Base-by-base conservation (phyloP, 2,329 filamentous ascomycete species). In the Hawksworthiomyces lignivorus region DNA sequence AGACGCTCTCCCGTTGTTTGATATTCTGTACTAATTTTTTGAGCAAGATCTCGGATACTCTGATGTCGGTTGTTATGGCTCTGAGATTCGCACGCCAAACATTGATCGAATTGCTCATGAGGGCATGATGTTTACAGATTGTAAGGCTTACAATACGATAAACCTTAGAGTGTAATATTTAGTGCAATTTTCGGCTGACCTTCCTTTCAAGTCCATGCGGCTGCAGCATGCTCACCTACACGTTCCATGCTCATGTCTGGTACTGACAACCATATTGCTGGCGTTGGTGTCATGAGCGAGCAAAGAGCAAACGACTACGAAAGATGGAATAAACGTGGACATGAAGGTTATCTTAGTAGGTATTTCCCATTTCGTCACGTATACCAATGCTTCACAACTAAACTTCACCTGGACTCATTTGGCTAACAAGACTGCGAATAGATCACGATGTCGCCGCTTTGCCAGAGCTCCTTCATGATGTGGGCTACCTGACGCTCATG, bases 401-500 rank as follows among this genome's bases (percentile, higher is more conserved):
- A n/a, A n/a, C n/a, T n/a, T n/a, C n/a, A n/a, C n/a, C n/a, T n/a
- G n/a, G n/a, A n/a, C n/a, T n/a, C n/a, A n/a, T n/a, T n/a, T n/a
- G n/a, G n/a, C n/a, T n/a, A n/a, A n/a, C n/a, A n/a, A n/a, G n/a
- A n/a, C n/a, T n/a, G n/a, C n/a, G n/a, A n/a, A 8, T 12, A 26
- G 24, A 81, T 43, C 69, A 75, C 48, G 62, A 67, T 1, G 76
- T 82, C 3, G 77, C 64, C 1, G 69, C 75, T 5, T 57, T 80
- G 14, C 73, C 75, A 2, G 76, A 81, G 54, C 52, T 81, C 3
- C 62, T 81, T 5, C 68, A 63, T 4, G 77, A 80, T 47, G 68
- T 62, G 0, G 77, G 76, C 14, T 81, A 81, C 53, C 64, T 70
- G 36, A 81, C 77, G 2, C 48, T 77, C 5, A 77, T 81, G 69